Base-by-base conservation (phyloP, 352 stramenopile genomes). In the Phytophthora sp. region DNA sequence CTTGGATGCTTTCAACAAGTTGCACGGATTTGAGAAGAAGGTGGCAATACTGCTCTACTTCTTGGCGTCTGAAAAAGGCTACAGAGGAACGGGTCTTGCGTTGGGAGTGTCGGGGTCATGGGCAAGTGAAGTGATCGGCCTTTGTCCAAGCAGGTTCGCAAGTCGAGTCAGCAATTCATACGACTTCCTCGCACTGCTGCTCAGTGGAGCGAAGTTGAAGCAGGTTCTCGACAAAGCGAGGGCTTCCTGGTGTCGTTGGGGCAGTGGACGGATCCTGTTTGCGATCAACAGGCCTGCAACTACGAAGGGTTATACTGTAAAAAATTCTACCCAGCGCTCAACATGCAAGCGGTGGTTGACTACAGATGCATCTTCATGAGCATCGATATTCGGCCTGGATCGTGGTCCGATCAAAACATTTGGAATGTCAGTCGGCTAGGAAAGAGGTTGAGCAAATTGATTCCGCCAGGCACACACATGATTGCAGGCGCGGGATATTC, bases 21-120 rank as follows among this genome's bases (percentile, higher is more conserved):
- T 30, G 18, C 29, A 55, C 16, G n/a, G 46, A 42, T 42, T 42
- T 24, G 46, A 42, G 26, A 42, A 55, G 18, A 55, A 54, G 46
- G 46, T 54, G 16, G 16, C 46, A 21, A 41, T 53, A 4, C n/a
- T 53, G 45, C 26, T 53, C 5, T 27, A 53, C 21, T 39, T 53
- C 39, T 13, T 53, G 26, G 45, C 45, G 7, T 18, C 29, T 27
- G 45, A 27, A 38, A 53, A 39, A 13, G 45, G 45, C 26, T 53
- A 53, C 9, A 23, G 27, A 24, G 45, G 45, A 4, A 53, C n/a
- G 12, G 27, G 26, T 13, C 29, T 41, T 4, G 1, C 15, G 35
- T 20, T 41, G 35, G 35, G 35, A 18, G 35, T 41, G 12, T 41
- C 35, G 2, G 13, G 13, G 13, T 41, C 35, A 21, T 41, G 35